phyloP scores from a whole-genome alignment of 1,139 yeast species.

The Meyerozyma athensensis region DNA sequence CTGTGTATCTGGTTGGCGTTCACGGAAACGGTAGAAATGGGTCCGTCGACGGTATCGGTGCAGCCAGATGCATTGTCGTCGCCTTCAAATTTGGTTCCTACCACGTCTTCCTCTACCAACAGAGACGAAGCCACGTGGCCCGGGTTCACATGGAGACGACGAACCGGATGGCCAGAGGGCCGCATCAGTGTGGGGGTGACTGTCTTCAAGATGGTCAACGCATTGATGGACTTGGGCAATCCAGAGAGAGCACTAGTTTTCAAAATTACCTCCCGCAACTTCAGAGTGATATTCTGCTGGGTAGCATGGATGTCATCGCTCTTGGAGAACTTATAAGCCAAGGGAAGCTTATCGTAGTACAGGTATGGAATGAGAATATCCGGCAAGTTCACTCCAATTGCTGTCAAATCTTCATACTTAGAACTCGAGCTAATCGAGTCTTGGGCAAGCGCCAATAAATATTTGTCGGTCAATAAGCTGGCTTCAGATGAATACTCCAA shows the following conservation, averaged over 20 bases:
- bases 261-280: slow-evolving; percentile 70
- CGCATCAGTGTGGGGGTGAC: slow-evolving; percentile 55
- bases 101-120: slow-evolving; percentile 38
- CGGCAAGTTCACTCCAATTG: slow-evolving; percentile 43
- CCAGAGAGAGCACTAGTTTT: slow-evolving; percentile 80
- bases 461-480: slow-evolving; percentile 27
- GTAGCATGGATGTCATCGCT: slow-evolving; percentile 33
- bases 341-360: slow-evolving; percentile 37
- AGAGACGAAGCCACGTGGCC: slow-evolving; percentile 36
- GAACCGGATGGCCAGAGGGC: slow-evolving; percentile 25
- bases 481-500: slow-evolving; percentile 26
- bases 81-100: slow-evolving; percentile 33
- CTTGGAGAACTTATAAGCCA: slow-evolving; percentile 30
- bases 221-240: slow-evolving; percentile 78
- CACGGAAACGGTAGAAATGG: slow-evolving; percentile 30
- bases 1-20: slow-evolving; percentile 23
- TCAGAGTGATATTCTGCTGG: slow-evolving; percentile 44
- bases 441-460: slow-evolving; percentile 30
- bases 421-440: slow-evolving; percentile 38
- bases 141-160: slow-evolving; percentile 29
- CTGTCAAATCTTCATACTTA: slow-evolving; percentile 35
- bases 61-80: slow-evolving; percentile 10
- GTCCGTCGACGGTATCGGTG: slow-evolving; percentile 42
- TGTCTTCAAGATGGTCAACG: slow-evolving; percentile 59
- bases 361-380: slow-evolving; percentile 40